phyloP scores from a whole-genome alignment of 257 asterid genomes.

The Plectranthus barbatus region DNA sequence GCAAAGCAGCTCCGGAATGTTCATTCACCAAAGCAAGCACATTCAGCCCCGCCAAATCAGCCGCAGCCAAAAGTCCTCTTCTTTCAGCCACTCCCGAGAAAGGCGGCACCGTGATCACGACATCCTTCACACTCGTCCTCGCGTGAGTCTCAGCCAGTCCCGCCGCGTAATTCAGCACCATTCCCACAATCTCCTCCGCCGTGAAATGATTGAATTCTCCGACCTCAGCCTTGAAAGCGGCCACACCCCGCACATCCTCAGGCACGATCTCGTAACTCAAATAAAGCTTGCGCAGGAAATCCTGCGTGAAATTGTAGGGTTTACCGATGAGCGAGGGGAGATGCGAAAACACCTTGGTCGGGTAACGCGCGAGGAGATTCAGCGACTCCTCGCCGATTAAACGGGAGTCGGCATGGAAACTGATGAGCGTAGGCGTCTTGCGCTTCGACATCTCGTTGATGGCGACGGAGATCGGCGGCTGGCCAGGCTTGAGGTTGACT shows the following conservation, averaged over 20 bases:
- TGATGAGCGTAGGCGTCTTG: slow-evolving; percentile 75
- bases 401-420: slow-evolving; percentile 65
- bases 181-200: slow-evolving; percentile 86
- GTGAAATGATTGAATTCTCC: slow-evolving; percentile 40
- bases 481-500: slow-evolving; percentile 90
- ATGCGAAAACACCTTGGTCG: slow-evolving; percentile 68
- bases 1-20: slow-evolving; percentile 95
- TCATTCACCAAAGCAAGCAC: slow-evolving; percentile 86
- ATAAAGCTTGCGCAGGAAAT: slow-evolving; percentile 32
- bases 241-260: slow-evolving; percentile 41
- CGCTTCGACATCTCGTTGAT: slow-evolving; percentile 98
- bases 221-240: slow-evolving; percentile 39
- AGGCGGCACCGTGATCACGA: slow-evolving; percentile 87
- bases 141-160: slow-evolving; percentile 76
- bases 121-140: slow-evolving; percentile 59
- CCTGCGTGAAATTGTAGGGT: slow-evolving; percentile 35
- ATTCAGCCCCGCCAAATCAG: slow-evolving; percentile 88
- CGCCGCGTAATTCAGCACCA: slow-evolving; percentile 68
- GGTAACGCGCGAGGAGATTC: slow-evolving; percentile 82
- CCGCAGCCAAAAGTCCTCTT: slow-evolving; percentile 64
- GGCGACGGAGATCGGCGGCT: slow-evolving; percentile 84
- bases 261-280: slow-evolving; percentile 38
- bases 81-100: slow-evolving; percentile 87
- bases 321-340: slow-evolving; percentile 59
- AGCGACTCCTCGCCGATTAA: slow-evolving; percentile 85